Percentiles rank a stretch among this genome's conserved stretches.
phyloP scores from a whole-genome alignment of 495 filamentous ascomycete genomes.

The Penicillium salamii region DNA sequence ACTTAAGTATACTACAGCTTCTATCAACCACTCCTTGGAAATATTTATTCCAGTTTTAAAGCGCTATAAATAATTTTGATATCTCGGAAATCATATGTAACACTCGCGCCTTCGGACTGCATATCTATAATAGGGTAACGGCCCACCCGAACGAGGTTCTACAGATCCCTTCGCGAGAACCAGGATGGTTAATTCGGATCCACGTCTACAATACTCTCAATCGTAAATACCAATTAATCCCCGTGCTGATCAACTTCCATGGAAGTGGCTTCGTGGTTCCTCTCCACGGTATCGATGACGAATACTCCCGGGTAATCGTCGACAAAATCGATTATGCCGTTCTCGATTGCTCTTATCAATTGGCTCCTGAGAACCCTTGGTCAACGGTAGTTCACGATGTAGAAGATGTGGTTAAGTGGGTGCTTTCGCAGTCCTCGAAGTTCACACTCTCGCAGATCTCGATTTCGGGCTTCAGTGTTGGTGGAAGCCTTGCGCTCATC shows the following conservation, averaged over 20 bases:
- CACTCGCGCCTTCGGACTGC: too few species aligned
- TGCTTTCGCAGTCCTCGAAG: constrained; percentile 8
- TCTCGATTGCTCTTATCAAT: constrained; percentile 58
- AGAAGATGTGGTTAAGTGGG: constrained; percentile 23
- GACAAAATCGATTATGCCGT: constrained; percentile 21
- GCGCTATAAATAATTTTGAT: too few species aligned
- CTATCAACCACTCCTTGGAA: too few species aligned
- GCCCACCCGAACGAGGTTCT: too few species aligned
- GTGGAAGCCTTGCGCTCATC: constrained; percentile 1
- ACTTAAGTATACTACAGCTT: too few species aligned
- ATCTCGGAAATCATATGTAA: too few species aligned
- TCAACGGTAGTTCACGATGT: constrained; percentile 68
- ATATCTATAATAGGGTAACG: too few species aligned
- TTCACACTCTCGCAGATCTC: constrained; percentile 20
- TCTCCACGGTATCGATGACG: constrained; percentile 30
- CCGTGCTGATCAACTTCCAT: constrained; percentile 32
- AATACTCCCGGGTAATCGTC: constrained; percentile 25
- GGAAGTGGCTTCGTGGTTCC: constrained; percentile 31
- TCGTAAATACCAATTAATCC: too few species aligned
- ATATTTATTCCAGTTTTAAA: too few species aligned
- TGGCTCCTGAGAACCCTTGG: constrained; percentile 68
- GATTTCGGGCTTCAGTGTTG: constrained; percentile 25
- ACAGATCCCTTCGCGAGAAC: too few species aligned
- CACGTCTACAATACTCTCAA: too few species aligned
- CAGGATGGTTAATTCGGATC: too few species aligned